phyloP scores from a whole-genome alignment of 2,329 filamentous ascomycete genomes.

The Pseudogymnoascus sp. region DNA sequence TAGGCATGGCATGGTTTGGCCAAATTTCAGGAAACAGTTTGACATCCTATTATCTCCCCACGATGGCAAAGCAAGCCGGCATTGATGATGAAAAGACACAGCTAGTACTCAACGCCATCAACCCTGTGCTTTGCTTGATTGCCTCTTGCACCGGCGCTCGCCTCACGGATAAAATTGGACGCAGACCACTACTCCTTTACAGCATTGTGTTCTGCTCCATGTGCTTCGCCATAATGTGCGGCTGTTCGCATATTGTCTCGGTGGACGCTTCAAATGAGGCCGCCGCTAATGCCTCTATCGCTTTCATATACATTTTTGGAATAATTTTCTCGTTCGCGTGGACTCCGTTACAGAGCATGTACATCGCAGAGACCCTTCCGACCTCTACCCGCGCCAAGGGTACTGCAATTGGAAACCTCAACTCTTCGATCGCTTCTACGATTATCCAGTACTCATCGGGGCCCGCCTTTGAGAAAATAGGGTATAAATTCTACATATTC shows the following conservation, averaged over 20 bases:
- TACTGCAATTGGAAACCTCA: slow-evolving; percentile 36
- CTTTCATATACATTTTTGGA: slow-evolving; percentile 45
- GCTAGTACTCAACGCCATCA: slow-evolving; percentile 18
- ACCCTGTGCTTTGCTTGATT: slow-evolving; percentile 19
- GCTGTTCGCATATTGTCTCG: not conserved
- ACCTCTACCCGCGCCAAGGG: slow-evolving; percentile 36
- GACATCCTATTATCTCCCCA: slow-evolving; percentile 20
- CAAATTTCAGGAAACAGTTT: slow-evolving; percentile 27
- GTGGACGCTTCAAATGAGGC: slow-evolving; percentile 16
- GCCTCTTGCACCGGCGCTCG: slow-evolving; percentile 16
- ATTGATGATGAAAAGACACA: slow-evolving; percentile 28
- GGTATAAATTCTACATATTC: slow-evolving; percentile 29
- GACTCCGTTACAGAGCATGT: slow-evolving; percentile 42
- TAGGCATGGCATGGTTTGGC: slow-evolving; percentile 17
- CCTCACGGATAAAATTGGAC: slow-evolving; percentile 21
- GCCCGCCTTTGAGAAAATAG: slow-evolving; percentile 29
- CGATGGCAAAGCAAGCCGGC: slow-evolving; percentile 16
- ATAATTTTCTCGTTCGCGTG: slow-evolving; percentile 43
- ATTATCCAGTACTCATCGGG: slow-evolving; percentile 30
- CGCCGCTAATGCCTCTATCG: slow-evolving; percentile 38
- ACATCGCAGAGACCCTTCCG: slow-evolving; percentile 39
- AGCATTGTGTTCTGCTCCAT: slow-evolving; percentile 23
- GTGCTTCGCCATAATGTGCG: slow-evolving; percentile 35
- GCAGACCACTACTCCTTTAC: slow-evolving; percentile 23
- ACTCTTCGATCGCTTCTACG: slow-evolving; percentile 29